Conservation (phyloP, 345 rosid genomes). For the Dipteronia dyeriana region DNA sequence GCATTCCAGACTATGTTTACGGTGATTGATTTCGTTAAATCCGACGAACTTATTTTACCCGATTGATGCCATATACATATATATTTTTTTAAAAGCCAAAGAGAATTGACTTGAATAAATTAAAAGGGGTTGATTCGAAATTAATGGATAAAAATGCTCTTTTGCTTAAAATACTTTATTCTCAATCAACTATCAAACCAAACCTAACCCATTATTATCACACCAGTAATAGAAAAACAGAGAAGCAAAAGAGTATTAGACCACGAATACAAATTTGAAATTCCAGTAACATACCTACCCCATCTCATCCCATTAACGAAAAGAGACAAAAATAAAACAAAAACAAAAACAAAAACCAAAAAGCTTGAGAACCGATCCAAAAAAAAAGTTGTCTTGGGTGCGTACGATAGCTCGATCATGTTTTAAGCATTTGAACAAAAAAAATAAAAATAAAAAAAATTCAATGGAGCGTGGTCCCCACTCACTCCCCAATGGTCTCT, state of each 20-base stretch:
- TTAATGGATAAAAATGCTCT: neutral
- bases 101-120: neutral
- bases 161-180: neutral
- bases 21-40: too few species aligned
- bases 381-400: neutral
- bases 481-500: neutral
- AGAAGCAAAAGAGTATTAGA: neutral
- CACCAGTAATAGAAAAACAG: neutral
- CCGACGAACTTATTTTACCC: too few species aligned
- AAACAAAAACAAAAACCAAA: neutral
- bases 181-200: neutral
- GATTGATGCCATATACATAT: too few species aligned
- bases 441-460: neutral
- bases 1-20: too few species aligned
- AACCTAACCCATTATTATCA: conserved; percentile 15
- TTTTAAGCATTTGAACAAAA: conserved; percentile 5
- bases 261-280: too few species aligned
- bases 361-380: neutral
- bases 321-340: neutral
- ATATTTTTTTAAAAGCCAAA: too few species aligned
- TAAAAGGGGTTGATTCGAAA: neutral
- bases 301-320: neutral
- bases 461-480: conserved; percentile 4
- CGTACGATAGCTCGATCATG: conserved; percentile 16
- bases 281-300: neutral